phyloP scores from a whole-genome alignment of 352 stramenopile species.

The Pythium graminicola region DNA sequence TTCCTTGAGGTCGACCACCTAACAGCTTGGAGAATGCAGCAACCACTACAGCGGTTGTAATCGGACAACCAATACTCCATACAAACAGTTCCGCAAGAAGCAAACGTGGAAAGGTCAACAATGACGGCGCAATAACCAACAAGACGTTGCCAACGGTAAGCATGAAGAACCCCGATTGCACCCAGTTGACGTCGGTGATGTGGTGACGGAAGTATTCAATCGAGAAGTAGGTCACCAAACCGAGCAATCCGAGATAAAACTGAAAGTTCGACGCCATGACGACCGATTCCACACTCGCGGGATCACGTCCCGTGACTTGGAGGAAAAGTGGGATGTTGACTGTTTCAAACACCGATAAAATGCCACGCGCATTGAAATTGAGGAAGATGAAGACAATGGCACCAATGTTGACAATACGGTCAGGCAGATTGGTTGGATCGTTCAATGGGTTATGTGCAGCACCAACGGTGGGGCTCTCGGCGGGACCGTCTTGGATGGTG shows the following conservation, averaged over 20 bases:
- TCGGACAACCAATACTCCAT: conserved; percentile 75
- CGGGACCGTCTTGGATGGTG: conserved; percentile 48
- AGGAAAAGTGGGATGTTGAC: conserved; percentile 81
- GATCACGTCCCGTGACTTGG: conserved; percentile 54
- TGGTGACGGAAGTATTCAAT: conserved; percentile 70
- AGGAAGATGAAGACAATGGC: conserved; percentile 73
- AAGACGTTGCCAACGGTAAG: conserved; percentile 54
- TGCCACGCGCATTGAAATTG: conserved; percentile 70
- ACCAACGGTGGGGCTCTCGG: conserved; percentile 36
- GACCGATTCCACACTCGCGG: conserved; percentile 41
- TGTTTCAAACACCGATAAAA: conserved; percentile 78
- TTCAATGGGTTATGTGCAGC: conserved; percentile 41
- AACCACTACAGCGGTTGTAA: conserved; percentile 68
- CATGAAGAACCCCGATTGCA: conserved; percentile 61
- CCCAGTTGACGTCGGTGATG: conserved; percentile 64
- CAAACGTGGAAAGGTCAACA: conserved; percentile 46
- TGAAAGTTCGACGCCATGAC: conserved; percentile 76
- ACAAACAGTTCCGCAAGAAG: conserved; percentile 59
- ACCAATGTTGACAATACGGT: conserved; percentile 66
- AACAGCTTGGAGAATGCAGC: conserved; percentile 76
- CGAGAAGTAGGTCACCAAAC: conserved; percentile 67
- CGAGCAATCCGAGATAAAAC: conserved; percentile 71
- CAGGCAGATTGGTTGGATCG: conserved; percentile 45
- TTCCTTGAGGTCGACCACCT: conserved; percentile 63
- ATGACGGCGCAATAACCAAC: conserved; percentile 36